Percentiles rank a stretch among this genome's conserved stretches.
Conservation (phyloP, 2,329 filamentous ascomycete genomes). For the Pyrenophora seminiperda region DNA sequence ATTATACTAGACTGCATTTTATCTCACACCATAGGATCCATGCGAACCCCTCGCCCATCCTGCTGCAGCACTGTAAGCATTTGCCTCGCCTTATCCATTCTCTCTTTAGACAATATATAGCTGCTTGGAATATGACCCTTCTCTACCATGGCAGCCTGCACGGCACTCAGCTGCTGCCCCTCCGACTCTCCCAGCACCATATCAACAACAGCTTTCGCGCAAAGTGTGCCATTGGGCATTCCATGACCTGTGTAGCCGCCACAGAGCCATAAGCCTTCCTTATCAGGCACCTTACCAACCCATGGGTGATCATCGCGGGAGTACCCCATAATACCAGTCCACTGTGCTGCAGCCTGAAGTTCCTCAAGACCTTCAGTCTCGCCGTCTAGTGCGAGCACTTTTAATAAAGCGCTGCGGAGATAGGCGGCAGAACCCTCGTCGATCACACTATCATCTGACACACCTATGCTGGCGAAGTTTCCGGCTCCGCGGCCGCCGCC, state of each 20-base stretch:
- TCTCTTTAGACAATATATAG: slow-evolving; percentile 47
- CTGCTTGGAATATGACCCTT: slow-evolving; percentile 43
- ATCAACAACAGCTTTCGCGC: slow-evolving; percentile 66
- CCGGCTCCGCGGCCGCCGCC: slow-evolving; percentile 69
- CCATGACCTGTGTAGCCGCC: slow-evolving; percentile 75
- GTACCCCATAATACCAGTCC: slow-evolving; percentile 83
- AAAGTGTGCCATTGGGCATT: slow-evolving; percentile 74
- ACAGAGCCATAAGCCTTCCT: slow-evolving; percentile 64
- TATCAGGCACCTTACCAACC: slow-evolving; percentile 70
- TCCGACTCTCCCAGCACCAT: slow-evolving; percentile 57
- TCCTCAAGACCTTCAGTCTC: slow-evolving; percentile 49
- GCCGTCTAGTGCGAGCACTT: slow-evolving; percentile 44
- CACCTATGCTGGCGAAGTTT: slow-evolving; percentile 56
- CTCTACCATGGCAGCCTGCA: slow-evolving; percentile 42
- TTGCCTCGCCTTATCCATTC: slow-evolving; percentile 38
- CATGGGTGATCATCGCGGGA: slow-evolving; percentile 68
- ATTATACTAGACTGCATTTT: too few species aligned
- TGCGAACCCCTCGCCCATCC: slow-evolving; percentile 34
- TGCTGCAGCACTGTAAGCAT: slow-evolving; percentile 44
- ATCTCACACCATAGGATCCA: slow-evolving; percentile 33
- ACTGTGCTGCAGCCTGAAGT: slow-evolving; percentile 58
- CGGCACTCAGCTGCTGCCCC: slow-evolving; percentile 36
- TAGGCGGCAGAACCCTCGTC: slow-evolving; percentile 62
- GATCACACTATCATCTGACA: slow-evolving; percentile 64
- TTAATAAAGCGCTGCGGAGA: slow-evolving; percentile 55